A percentile compares a stretch with the other conserved stretches of the same genome.
These are phyloP conservation scores for Gossypium thurberi DNA, from an alignment of 345 rosid genomes.

Conservation along the genomic window DNA sequence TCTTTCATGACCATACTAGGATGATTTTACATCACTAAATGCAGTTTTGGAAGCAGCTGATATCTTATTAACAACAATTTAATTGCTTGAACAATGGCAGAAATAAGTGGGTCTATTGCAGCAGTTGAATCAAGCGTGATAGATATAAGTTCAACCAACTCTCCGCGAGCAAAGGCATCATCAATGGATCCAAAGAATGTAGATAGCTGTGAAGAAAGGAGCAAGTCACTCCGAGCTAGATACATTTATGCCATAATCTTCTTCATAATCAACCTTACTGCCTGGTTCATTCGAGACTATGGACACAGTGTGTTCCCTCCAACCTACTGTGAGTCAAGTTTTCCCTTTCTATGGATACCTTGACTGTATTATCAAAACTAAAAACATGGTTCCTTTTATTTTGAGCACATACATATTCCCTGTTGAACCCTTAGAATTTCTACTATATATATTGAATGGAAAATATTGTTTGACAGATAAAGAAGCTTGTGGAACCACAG, in stretches of 20 bases:
- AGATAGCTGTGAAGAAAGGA: constrained; percentile 34
- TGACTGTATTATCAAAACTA: too few species aligned
- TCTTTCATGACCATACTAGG: neutral
- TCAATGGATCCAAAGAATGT: constrained; percentile 8
- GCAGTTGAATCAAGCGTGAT: constrained; percentile 12
- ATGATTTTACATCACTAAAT: neutral
- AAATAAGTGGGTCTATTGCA: constrained; percentile 20
- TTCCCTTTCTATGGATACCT: neutral
- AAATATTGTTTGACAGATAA: constrained; percentile 34
- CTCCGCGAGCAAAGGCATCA: constrained; percentile 11
- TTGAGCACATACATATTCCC: neutral
- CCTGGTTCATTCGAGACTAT: constrained; percentile 88
- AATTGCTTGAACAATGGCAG: constrained; percentile 10
- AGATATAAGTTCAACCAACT: constrained; percentile 21
- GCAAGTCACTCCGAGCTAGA: constrained; percentile 51
- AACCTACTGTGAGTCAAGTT: constrained; percentile 40
- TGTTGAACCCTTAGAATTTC: neutral
- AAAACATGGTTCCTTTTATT: too few species aligned
- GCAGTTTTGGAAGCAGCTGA: neutral
- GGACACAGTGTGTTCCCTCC: constrained; percentile 47
- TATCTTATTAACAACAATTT: neutral
- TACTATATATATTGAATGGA: neutral
- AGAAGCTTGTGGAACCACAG: constrained; percentile 57
- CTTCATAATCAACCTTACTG: constrained; percentile 53
- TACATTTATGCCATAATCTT: constrained; percentile 64